Base-by-base conservation (phyloP, 1,284 basidiomycete genomes). In the Amylostereum areolatum region DNA sequence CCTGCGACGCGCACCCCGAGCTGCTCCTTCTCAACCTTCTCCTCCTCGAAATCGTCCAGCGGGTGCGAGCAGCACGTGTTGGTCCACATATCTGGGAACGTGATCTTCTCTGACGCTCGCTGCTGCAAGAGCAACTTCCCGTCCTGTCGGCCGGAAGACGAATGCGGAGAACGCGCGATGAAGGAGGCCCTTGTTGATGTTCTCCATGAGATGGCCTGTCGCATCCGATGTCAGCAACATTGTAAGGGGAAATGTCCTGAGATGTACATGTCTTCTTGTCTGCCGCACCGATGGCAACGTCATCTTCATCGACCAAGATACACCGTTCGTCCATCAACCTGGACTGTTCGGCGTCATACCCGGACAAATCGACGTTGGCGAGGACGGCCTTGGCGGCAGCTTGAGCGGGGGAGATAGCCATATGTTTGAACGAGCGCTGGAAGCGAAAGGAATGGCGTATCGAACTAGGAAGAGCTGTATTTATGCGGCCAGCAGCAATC, bases 61-160 rank as follows among this genome's bases (percentile, higher is more conserved):
- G 97, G 97, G 64, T 99, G 97, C 31, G 92, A 97, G 73, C 97
- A 99, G 68, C 97, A 99, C 3, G 97, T 99, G 70, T 99, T 99
- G 37, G 97, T 99, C 97, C 97, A 99, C 92, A 98, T 95, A 65
- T 92, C 83, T 2, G 97, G 97, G 74, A 99, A 99, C 2, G 97
- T 99, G 64, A 99, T 99, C 77, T 99, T 99, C 74, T 98, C 95
- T 28, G 83, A 77, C 8, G 97, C 97, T 41, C 97, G 81, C 65
- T 93, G 91, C 68, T 99, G 97, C 35, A 99, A 79, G 18, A 99
- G 77, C n/a, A 99, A 79, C 66, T 89, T 92, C 48, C 96, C 97
- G 65, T 97, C 92, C n/a, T 6, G 82, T 81, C 1, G 97, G 96
- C 45, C 95, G 79, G 75, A 99, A 99, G 55, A 99, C 80, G 68